These are phyloP conservation scores for Rhodotorula sp. DNA, from an alignment of 1,284 basidiomycete species.

Conservation along the genomic window DNA sequence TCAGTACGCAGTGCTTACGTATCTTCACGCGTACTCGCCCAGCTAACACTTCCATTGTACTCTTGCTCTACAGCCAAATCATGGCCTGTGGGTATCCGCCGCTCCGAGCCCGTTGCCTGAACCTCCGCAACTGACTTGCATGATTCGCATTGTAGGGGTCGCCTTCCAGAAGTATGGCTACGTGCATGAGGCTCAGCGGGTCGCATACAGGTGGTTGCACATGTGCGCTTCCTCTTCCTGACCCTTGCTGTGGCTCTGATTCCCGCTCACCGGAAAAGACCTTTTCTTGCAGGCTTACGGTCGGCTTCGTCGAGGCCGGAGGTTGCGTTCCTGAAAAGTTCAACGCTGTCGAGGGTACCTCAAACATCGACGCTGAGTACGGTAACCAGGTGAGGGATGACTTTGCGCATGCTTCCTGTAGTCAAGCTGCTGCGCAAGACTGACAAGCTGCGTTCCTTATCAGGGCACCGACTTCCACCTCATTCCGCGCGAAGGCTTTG, in stretches of 20 bases:
- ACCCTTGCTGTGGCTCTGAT: too few species aligned
- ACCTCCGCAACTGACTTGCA: neutral
- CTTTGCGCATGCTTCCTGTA: neutral
- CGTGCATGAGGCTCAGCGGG: slow-evolving; percentile 83
- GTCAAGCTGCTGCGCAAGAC: too few species aligned
- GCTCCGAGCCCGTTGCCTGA: neutral
- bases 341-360: slow-evolving; percentile 77
- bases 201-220: slow-evolving; percentile 94
- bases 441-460: too few species aligned
- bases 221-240: slow-evolving; percentile 60
- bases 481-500: slow-evolving; percentile 93
- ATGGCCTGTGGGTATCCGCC: slow-evolving; percentile 30
- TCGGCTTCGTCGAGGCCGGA: slow-evolving; percentile 48
- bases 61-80: slow-evolving; percentile 31
- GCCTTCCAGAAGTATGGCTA: slow-evolving; percentile 95
- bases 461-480: slow-evolving; percentile 97
- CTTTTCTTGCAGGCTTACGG: slow-evolving; percentile 63
- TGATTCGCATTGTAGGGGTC: slow-evolving; percentile 72
- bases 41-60: neutral
- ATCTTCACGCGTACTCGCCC: neutral
- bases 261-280: neutral
- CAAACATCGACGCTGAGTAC: slow-evolving; percentile 92
- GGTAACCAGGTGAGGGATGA: slow-evolving; percentile 57
- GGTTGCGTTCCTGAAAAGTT: slow-evolving; percentile 64
- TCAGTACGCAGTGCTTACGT: slow-evolving; percentile 59